Evolutionary conservation across 345 rosid species (phyloP).

Genomic region (Hirschfeldia incana): DNA sequence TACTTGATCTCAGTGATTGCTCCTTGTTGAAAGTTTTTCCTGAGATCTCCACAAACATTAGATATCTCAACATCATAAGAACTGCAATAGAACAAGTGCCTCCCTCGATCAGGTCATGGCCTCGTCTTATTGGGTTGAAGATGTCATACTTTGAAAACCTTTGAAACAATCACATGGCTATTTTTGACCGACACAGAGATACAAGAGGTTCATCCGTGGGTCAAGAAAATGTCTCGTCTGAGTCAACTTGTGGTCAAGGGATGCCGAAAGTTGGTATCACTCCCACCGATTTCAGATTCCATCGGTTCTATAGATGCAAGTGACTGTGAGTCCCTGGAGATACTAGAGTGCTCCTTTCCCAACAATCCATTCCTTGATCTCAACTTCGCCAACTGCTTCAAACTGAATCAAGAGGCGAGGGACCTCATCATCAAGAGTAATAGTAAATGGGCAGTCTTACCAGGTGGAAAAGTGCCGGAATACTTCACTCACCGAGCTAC

Average conservation of each 20-base stretch:
- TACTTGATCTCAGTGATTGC: background rate
- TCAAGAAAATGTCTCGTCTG: background rate
- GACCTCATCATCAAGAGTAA: background rate
- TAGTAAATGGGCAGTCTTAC: background rate
- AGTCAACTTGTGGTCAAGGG: rapidly evolving
- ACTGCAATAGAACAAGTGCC: background rate
- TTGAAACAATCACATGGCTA: background rate
- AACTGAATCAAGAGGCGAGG: constrained; percentile 9
- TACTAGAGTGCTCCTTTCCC: background rate
- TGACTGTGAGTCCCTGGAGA: background rate
- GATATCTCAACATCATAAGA: rapidly evolving
- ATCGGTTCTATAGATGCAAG: background rate
- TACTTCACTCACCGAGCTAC: background rate
- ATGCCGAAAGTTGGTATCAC: background rate
- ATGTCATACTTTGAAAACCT: background rate
- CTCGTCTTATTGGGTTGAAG: background rate
- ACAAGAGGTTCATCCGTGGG: background rate
- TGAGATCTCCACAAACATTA: background rate
- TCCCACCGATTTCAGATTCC: background rate
- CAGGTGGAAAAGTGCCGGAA: background rate
- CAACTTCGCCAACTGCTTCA: background rate
- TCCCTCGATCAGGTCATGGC: background rate
- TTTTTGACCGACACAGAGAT: background rate
- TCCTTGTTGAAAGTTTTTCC: background rate
- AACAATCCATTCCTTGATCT: background rate